These are phyloP conservation scores for Acrocalymma vagum DNA, from an alignment of 2,329 filamentous ascomycete genomes.

Conservation along the genomic window DNA sequence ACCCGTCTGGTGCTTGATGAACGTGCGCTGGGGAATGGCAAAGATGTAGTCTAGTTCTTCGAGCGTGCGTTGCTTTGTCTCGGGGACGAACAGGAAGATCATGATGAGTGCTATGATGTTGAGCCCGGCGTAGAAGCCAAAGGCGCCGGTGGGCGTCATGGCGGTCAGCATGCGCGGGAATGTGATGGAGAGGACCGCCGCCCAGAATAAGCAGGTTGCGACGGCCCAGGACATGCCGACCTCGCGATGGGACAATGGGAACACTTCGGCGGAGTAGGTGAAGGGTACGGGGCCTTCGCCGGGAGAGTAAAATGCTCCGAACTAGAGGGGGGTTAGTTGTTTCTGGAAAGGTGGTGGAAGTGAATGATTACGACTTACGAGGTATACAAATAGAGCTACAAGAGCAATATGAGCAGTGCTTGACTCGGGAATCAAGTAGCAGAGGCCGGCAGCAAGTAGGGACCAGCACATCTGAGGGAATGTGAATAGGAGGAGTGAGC, in stretches of 20 bases:
- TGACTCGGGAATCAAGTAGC: constrained; percentile 56
- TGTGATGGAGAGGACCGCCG: constrained; percentile 48
- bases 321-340: constrained; percentile 29
- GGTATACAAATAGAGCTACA: constrained; percentile 64
- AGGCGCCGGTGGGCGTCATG: constrained; percentile 47
- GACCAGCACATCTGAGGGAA: constrained; percentile 60
- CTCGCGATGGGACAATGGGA: constrained; percentile 70
- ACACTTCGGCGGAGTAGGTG: constrained; percentile 71
- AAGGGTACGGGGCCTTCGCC: constrained; percentile 68
- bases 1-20: constrained; percentile 46
- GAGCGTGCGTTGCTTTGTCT: constrained; percentile 41
- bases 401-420: constrained; percentile 55
- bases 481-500: constrained; percentile 58
- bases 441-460: constrained; percentile 60
- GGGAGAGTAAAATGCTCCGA: constrained; percentile 54
- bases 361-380: constrained; percentile 30
- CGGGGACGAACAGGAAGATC: constrained; percentile 41
- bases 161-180: constrained; percentile 47
- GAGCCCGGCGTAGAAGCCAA: constrained; percentile 49
- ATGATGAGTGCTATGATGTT: constrained; percentile 35
- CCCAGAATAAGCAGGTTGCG: constrained; percentile 51
- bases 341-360: background rate
- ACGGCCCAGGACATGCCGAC: constrained; percentile 53
- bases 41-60: constrained; percentile 47
- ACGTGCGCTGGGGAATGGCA: constrained; percentile 48